phyloP scores from a whole-genome alignment of 2,329 filamentous ascomycete genomes.

The Anisogramma anomala region DNA sequence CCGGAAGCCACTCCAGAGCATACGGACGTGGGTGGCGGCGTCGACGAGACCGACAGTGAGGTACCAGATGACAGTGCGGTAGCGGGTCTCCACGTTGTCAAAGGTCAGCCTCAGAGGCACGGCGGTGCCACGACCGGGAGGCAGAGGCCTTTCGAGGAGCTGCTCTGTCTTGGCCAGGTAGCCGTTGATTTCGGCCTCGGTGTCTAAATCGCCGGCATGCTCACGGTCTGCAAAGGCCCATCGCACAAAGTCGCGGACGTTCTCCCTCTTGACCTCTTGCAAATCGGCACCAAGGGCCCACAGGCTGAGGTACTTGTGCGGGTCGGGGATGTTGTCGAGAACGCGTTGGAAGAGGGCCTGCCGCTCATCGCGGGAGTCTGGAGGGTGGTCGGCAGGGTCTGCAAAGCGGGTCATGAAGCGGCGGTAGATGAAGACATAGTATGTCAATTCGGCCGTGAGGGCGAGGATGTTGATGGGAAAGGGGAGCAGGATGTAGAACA shows the following conservation, averaged over 20 bases:
- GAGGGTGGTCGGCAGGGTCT: constrained; percentile 29
- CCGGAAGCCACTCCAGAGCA: constrained; percentile 38
- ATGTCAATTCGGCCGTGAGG: constrained; percentile 30
- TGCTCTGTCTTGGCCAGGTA: constrained; percentile 42
- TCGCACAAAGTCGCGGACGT: constrained; percentile 29
- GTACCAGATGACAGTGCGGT: constrained; percentile 56
- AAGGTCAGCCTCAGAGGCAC: constrained; percentile 51
- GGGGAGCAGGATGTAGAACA: constrained; percentile 6
- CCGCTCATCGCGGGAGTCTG: constrained; percentile 35
- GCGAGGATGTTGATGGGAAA: constrained; percentile 19
- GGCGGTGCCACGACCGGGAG: constrained; percentile 43
- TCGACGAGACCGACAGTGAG: constrained; percentile 44
- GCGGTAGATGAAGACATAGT: constrained; percentile 30
- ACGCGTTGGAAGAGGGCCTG: constrained; percentile 45
- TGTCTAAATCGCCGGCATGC: constrained; percentile 24
- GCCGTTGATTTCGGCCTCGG: constrained; percentile 31
- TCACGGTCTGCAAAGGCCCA: not conserved
- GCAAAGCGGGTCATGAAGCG: constrained; percentile 31
- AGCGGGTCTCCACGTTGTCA: constrained; percentile 49
- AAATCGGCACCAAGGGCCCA: constrained; percentile 55
- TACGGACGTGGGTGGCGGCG: constrained; percentile 32
- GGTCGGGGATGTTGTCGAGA: constrained; percentile 41
- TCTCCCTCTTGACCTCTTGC: constrained; percentile 52
- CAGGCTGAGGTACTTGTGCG: constrained; percentile 43
- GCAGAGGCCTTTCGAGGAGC: constrained; percentile 37